Evolutionary conservation across 495 filamentous ascomycete species (phyloP), one percentile per base, ranked within the genome.

Genomic region (Podospora sp.): DNA sequence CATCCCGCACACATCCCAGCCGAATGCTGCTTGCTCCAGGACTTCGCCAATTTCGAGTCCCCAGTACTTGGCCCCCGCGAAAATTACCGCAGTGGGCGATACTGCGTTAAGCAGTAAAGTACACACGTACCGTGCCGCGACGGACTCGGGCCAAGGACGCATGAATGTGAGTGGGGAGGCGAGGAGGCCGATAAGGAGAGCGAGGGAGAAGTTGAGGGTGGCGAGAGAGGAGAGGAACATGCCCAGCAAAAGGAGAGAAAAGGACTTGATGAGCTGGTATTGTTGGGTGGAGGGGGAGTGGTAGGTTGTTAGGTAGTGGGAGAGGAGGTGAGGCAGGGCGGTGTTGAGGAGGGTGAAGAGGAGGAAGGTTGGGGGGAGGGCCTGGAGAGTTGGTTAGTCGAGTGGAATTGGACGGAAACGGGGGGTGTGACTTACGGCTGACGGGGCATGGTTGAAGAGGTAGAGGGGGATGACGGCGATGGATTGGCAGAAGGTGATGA

Each of bases 191-290:
- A 97, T 80, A 58, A 97, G 81, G 78, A 97, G 89, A 49, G 92
- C 89, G 27, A 98, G 90, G 25, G 90, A 91, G 84, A 99, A 99
- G 80, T 99, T 99, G 59, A 99, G 88, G 1, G 96, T 99, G 18
- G 94, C 93, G 36, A 99, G 90, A 4, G 94, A 89, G 58, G 92
- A 92, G 68, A 99, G 90, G 77, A 91, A 92, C 78, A 96, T 90
- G 69, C 96, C 96, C 0, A 98, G 86, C 0, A 95, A 85, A 3
- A 99, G 87, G 25, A 98, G 88, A 14, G 95, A 96, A 85, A 99
- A 92, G 62, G 90, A 94, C 72, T 93, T 92, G 69, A 94, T 88
- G 60, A 97, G 85, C 24, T 84, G 85, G 75, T 88, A 86, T 75
- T 96, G 88, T 58, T 93, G 91, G 18, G 75, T 60, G 8, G 88